A percentile compares a stretch with the other conserved stretches of the same genome.
Conservation (phyloP, 2,329 filamentous ascomycete species). For the Trichoderma hamatum region DNA sequence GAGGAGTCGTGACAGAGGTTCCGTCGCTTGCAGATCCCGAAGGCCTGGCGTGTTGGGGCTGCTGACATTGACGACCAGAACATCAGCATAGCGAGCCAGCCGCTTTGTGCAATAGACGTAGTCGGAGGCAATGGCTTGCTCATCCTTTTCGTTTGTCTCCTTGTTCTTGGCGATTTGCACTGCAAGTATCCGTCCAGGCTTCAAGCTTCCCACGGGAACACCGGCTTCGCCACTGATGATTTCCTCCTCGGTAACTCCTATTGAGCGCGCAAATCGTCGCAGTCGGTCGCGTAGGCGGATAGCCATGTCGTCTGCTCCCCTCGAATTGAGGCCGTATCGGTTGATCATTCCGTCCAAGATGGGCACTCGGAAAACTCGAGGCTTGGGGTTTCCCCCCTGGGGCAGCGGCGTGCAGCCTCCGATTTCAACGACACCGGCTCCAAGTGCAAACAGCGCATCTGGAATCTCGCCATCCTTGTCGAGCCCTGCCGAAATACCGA, state of each 20-base stretch:
- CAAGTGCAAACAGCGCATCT: slow-evolving; percentile 79
- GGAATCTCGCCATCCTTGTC: slow-evolving; percentile 94
- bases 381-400: slow-evolving; percentile 84
- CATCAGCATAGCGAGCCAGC: slow-evolving; percentile 85
- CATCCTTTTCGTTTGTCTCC: slow-evolving; percentile 79
- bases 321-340: slow-evolving; percentile 91
- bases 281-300: slow-evolving; percentile 76
- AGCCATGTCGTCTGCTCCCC: slow-evolving; percentile 86
- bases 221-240: slow-evolving; percentile 76
- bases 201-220: slow-evolving; percentile 82
- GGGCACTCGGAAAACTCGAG: slow-evolving; percentile 84
- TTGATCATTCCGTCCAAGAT: slow-evolving; percentile 89
- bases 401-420: slow-evolving; percentile 87
- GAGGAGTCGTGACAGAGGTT: slow-evolving; percentile 79
- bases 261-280: slow-evolving; percentile 70
- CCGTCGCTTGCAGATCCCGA: slow-evolving; percentile 80
- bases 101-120: slow-evolving; percentile 89
- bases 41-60: slow-evolving; percentile 95
- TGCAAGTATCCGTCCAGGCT: slow-evolving; percentile 74
- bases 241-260: slow-evolving; percentile 70
- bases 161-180: slow-evolving; percentile 99
- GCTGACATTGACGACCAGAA: slow-evolving; percentile 97
- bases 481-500: slow-evolving; percentile 92
- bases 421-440: slow-evolving; percentile 86
- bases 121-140: slow-evolving; percentile 75